Evolutionary conservation across 2,329 filamentous ascomycete genomes (phyloP), one percentile per base, ranked within the genome.

Genomic region (Knufia fluminis): DNA sequence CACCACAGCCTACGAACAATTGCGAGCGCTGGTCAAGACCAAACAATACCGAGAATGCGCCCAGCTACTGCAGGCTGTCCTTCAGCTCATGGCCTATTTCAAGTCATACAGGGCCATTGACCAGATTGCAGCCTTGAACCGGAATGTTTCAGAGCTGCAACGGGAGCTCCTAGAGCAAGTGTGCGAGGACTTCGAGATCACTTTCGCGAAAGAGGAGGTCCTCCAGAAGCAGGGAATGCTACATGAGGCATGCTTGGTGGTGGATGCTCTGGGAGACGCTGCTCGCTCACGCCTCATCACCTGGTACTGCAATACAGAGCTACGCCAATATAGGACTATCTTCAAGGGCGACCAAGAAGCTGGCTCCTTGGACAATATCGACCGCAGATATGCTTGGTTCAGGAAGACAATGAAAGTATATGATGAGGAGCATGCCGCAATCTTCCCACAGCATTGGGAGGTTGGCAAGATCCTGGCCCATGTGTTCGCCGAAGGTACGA

Each of bases 11-110:
- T 98, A 97, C 68, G 92, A 97, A 64, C 92, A 98, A 70, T 75
- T 98, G 51, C 79, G 86, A 51, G 86, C 82, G 2, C 73, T 96
- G 57, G 85, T 86, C 57, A 86, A 86, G 67, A 84, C 85, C 31
- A 77, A 91, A 50, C 92, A 98, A 66, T 98, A 98, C 66, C 77
- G 87, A 56, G 92, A 98, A 66, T 97, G 92, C 64, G 90, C 91
- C 14, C 89, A 94, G 60, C 75, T 98, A 52, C 74, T 98, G 50
- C 88, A 95, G 70, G 92, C 92, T 8, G 92, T 98, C 26, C 79
- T 98, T 51, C 92, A 98, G 76, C 81, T 98, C 40, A 96, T 97
- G 86, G 86, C 86, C 58, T 90, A 98, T 69, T 98, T 98, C 77
- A 94, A 95, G 71, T 94, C 87, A 67, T 98, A 97, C 66, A 77